These are phyloP conservation scores for Colletotrichum cuscutae DNA, from an alignment of 2,329 filamentous ascomycete species.

Conservation along the genomic window DNA sequence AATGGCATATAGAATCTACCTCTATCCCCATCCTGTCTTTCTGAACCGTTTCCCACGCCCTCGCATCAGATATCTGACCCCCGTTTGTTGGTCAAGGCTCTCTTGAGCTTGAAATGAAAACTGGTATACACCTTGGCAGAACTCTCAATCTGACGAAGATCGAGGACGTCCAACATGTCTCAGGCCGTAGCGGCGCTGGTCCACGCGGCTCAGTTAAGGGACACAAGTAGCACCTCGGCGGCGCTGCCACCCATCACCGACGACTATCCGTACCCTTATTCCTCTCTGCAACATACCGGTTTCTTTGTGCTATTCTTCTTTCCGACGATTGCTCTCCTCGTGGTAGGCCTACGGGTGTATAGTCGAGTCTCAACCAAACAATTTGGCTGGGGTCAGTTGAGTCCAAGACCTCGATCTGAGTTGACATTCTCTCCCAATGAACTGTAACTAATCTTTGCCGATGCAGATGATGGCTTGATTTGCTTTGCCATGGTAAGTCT, in stretches of 20 bases:
- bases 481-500: conserved; percentile 25
- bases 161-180: conserved; percentile 4
- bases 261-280: conserved; percentile 27
- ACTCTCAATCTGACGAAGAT: not conserved
- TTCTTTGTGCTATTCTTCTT: conserved; percentile 31
- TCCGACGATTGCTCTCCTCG: conserved; percentile 9
- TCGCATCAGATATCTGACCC: not conserved
- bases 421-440: not conserved
- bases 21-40: not conserved
- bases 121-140: not conserved
- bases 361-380: conserved; percentile 29
- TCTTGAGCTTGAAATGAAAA: not conserved
- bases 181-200: conserved; percentile 23
- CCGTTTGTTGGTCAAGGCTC: conserved; percentile 5
- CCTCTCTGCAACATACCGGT: conserved; percentile 16
- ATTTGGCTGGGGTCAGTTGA: conserved; percentile 28
- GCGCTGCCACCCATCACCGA: conserved; percentile 15
- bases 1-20: conserved; percentile 12
- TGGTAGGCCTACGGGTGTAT: conserved; percentile 24
- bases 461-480: conserved; percentile 27
- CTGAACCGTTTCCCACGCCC: conserved; percentile 3
- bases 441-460: not conserved
- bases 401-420: not conserved
- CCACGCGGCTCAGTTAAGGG: conserved; percentile 18
- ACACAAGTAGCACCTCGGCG: not conserved